These are phyloP conservation scores for Yarrowia deformans DNA, from an alignment of 805 yeast species.

Conservation along the genomic window DNA sequence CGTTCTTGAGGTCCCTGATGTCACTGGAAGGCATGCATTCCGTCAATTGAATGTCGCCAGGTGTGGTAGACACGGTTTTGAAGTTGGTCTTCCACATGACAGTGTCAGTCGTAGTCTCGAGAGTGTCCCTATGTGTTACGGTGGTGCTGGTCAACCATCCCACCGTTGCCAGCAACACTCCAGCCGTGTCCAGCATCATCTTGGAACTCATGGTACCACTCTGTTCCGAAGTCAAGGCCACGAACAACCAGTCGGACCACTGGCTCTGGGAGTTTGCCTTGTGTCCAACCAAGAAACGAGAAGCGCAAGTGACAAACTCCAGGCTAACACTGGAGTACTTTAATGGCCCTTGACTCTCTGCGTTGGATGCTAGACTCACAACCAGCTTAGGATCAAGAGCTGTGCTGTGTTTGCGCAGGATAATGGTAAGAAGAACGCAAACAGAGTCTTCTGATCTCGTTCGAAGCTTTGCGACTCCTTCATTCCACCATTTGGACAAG, in stretches of 20 bases:
- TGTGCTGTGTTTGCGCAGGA: not conserved
- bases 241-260: slow-evolving; percentile 5
- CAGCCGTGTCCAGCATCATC: not conserved
- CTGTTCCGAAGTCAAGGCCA: not conserved
- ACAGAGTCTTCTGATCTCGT: slow-evolving; percentile 24
- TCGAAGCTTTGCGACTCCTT: slow-evolving; percentile 8
- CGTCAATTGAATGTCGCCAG: not conserved
- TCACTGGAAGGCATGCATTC: slow-evolving; percentile 1
- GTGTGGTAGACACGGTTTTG: not conserved
- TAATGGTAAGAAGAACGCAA: slow-evolving; percentile 2
- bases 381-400: slow-evolving; percentile 24
- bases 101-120: not conserved
- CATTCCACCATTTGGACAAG: slow-evolving; percentile 4
- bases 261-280: not conserved
- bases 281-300: not conserved
- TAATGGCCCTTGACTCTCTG: not conserved
- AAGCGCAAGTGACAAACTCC: not conserved
- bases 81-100: slow-evolving; percentile 17
- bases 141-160: not conserved
- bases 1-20: not conserved
- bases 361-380: not conserved
- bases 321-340: not conserved
- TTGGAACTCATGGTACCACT: not conserved
- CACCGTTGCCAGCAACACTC: not conserved
- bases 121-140: not conserved